Evolutionary conservation across 768 basidiomycete species (phyloP).

Genomic region (Trichaptum fuscoviolaceum): DNA sequence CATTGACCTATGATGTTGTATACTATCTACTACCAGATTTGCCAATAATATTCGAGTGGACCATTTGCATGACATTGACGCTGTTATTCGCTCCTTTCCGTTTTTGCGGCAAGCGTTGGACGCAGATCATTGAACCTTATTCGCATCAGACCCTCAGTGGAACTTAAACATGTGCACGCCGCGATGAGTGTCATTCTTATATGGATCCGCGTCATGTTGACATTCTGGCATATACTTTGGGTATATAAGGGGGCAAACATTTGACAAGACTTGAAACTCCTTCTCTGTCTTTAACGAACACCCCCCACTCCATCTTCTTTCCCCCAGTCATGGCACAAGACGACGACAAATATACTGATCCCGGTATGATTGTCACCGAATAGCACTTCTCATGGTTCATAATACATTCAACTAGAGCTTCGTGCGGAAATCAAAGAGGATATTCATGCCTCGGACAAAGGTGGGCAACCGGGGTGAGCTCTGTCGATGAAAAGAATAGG

Average conservation of each 20-base stretch:
- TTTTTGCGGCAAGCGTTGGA: background rate
- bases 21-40: background rate
- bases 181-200: background rate
- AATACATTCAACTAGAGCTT: background rate
- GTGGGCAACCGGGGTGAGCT: background rate
- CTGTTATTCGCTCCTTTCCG: background rate
- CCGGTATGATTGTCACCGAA: background rate
- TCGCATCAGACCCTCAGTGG: background rate
- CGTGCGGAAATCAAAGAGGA: background rate
- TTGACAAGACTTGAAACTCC: background rate
- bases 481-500: background rate
- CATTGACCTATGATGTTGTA: background rate
- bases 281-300: background rate
- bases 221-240: background rate
- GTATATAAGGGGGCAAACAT: background rate
- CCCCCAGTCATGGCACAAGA: background rate
- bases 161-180: background rate
- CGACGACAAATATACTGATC: background rate
- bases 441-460: background rate
- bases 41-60: background rate
- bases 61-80: background rate
- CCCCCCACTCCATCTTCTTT: too few species aligned
- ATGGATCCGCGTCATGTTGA: background rate
- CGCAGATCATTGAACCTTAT: background rate
- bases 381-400: background rate